Base-by-base conservation (phyloP, 2,329 filamentous ascomycete species). In the Fusarium circinatum region DNA sequence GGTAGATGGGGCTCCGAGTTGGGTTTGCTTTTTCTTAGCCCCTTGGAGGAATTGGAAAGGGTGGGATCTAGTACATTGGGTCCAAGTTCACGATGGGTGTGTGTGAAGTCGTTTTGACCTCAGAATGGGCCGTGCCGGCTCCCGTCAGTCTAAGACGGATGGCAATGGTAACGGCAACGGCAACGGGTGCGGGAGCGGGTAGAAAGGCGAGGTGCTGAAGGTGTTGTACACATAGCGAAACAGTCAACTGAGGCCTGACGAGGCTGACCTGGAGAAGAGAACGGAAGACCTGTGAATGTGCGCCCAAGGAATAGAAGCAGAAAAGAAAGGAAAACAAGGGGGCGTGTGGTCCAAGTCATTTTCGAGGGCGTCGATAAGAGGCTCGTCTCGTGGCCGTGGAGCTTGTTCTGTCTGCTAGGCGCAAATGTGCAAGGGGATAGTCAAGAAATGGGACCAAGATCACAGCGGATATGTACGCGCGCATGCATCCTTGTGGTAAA, bases 41-140 rank as follows among this genome's bases (percentile, higher is more conserved):
- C 76, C 73, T 77, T 70, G 71, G 60, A 51, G 44, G 32, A 60
- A 39, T 55, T 42, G 51, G 32, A 71, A 72, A 65, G 76, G 61
- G 76, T 78, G 73, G 75, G 68, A 77, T 78, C 67, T 77, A 63
- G 69, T 74, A 73, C 76, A 78, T 75, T 54, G 65, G 76, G 75
- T 71, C 62, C 71, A 32, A 73, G 68, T 70, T 75, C 69, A 68
- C 63, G 44, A 76, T 65, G 64, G 71, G 71, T 45, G 75, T 77
- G 75, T 44, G 48, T 56, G 47, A 60, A 72, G 60, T 56, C 73
- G 66, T 55, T 56, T 63, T 64, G 68, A 70, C 70, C 56, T 68
- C 58, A 67, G 45, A 52, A 75, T 68, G 75, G 64, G 71, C 75
- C 75, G 75, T 77, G 75, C 75, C 76, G 69, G 67, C 60, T 52